Conservation (phyloP, 2,329 filamentous ascomycete species). For the Ophiocordyceps australis region DNA sequence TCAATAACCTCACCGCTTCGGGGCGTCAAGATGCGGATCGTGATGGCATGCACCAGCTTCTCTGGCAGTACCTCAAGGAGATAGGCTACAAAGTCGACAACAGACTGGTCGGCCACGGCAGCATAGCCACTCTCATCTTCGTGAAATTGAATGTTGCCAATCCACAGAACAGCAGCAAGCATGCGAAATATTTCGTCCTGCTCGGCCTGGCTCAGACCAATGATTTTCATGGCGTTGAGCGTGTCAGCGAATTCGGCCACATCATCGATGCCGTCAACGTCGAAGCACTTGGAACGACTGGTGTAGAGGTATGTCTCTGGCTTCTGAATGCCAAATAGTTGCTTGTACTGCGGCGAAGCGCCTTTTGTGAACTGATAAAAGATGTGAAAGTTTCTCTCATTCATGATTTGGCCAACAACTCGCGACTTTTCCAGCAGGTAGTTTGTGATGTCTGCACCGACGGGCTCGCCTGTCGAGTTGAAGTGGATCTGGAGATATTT, state of each 20-base stretch:
- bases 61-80: constrained; percentile 72
- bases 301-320: constrained; percentile 91
- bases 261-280: constrained; percentile 91
- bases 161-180: constrained; percentile 80
- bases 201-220: constrained; percentile 72
- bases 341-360: constrained; percentile 69
- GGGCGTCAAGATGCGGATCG: constrained; percentile 65
- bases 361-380: constrained; percentile 99
- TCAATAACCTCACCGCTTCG: constrained; percentile 49
- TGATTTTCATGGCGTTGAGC: constrained; percentile 83
- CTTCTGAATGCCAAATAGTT: constrained; percentile 77
- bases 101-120: constrained; percentile 69
- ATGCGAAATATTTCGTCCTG: constrained; percentile 96
- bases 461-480: constrained; percentile 75
- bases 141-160: constrained; percentile 79
- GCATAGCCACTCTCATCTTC: constrained; percentile 87
- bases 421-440: constrained; percentile 91
- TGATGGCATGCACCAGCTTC: constrained; percentile 72
- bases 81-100: constrained; percentile 89
- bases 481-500: constrained; percentile 98
- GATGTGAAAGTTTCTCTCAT: constrained; percentile 97
- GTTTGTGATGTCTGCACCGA: constrained; percentile 95
- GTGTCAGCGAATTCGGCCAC: constrained; percentile 78
- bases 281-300: constrained; percentile 82
- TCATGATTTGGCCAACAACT: constrained; percentile 85